phyloP scores from a whole-genome alignment of 176 grass and related monocot species.

The Carex kokanica region DNA sequence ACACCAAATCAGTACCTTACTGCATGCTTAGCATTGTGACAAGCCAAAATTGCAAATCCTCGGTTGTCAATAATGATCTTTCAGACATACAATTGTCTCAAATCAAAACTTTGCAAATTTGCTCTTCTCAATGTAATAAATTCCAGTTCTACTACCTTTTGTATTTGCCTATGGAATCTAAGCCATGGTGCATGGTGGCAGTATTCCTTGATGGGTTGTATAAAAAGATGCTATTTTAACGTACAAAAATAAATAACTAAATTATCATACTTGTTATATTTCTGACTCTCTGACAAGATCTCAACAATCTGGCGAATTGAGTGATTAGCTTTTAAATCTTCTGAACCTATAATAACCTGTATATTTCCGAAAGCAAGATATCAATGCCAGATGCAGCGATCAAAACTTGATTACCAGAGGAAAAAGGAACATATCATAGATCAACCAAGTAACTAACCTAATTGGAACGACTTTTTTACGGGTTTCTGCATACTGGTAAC shows the following conservation, averaged over 20 bases:
- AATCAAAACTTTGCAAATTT: background rate
- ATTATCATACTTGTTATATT: slow-evolving; percentile 94
- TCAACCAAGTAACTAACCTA: background rate
- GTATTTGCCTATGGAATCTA: background rate
- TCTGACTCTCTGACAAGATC: slow-evolving; percentile 94
- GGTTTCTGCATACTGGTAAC: background rate
- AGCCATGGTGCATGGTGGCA: background rate
- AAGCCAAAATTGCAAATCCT: background rate
- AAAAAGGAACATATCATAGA: background rate
- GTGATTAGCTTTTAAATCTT: slow-evolving; percentile 98
- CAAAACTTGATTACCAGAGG: background rate
- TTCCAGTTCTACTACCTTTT: background rate
- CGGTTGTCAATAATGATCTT: background rate
- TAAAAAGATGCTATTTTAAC: background rate
- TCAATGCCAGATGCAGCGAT: background rate
- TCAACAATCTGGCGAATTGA: slow-evolving; percentile 90
- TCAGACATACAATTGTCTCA: background rate
- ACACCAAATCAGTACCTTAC: background rate
- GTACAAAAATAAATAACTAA: background rate
- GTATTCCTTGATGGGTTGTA: background rate
- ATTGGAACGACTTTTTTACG: background rate
- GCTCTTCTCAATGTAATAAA: background rate
- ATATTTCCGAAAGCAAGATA: slow-evolving; percentile 9
- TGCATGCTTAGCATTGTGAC: background rate
- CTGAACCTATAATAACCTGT: slow-evolving; percentile 92